A percentile compares a stretch with the other conserved stretches of the same genome.
Evolutionary conservation across 495 filamentous ascomycete genomes (phyloP).

Genomic region (Aspergillus incahuasiensis): DNA sequence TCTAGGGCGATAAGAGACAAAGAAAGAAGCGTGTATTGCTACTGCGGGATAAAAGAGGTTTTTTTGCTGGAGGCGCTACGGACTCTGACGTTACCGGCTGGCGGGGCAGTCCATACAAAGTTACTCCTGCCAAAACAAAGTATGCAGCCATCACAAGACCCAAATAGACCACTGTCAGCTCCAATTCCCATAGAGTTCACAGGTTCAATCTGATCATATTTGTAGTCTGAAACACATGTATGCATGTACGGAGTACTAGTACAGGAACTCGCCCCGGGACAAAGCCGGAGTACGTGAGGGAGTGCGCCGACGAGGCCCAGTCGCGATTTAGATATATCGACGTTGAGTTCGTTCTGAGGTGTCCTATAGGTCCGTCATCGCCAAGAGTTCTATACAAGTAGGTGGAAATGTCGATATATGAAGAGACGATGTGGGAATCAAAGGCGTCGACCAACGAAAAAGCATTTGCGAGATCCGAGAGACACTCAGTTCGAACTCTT

Average conservation of each 20-base stretch:
- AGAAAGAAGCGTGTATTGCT: constrained; percentile 2
- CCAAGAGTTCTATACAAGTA: constrained; percentile 10
- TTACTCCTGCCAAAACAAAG: constrained; percentile 4
- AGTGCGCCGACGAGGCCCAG: neutral
- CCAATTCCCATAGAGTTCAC: neutral
- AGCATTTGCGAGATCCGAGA: constrained; percentile 1
- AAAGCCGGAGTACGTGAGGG: neutral
- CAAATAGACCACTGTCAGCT: neutral
- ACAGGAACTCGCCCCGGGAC: constrained; percentile 10
- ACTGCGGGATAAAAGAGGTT: constrained; percentile 17
- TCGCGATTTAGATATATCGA: neutral
- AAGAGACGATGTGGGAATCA: neutral
- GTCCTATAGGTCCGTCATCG: neutral
- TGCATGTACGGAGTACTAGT: constrained; percentile 17
- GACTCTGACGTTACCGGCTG: constrained; percentile 23
- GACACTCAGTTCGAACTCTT: constrained; percentile 17
- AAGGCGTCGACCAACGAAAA: constrained; percentile 9
- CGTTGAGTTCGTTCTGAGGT: neutral
- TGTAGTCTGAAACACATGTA: constrained; percentile 10
- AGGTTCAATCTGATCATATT: constrained; percentile 9
- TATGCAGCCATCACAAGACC: neutral
- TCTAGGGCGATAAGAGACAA: neutral
- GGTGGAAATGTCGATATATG: constrained; percentile 3
- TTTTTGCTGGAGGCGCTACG: constrained; percentile 21
- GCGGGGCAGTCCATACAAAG: constrained; percentile 16